Evolutionary conservation across 768 basidiomycete genomes (phyloP).

Genomic region (Agaricus sinodeliciosus): DNA sequence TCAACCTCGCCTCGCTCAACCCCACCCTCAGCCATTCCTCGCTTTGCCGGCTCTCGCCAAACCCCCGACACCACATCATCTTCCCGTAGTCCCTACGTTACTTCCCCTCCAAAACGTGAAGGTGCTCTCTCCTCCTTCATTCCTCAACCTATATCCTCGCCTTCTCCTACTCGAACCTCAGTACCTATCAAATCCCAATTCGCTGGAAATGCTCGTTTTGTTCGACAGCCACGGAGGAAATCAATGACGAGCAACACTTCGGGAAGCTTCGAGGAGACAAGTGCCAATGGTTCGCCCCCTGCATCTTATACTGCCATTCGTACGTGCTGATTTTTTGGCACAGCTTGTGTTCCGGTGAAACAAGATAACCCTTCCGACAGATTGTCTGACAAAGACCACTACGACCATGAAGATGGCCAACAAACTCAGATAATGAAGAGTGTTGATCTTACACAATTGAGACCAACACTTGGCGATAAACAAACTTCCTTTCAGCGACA

Average conservation of each 20-base stretch:
- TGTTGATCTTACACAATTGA: constrained; percentile 19
- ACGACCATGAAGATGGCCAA: constrained; percentile 14
- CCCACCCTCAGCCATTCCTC: constrained; percentile 50
- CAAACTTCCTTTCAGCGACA: neutral
- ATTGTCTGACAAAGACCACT: constrained; percentile 21
- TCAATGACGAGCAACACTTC: constrained; percentile 23
- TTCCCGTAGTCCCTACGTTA: constrained; percentile 31
- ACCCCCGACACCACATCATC: constrained; percentile 18
- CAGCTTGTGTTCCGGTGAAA: constrained; percentile 31
- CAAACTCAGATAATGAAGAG: constrained; percentile 30
- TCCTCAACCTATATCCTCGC: constrained; percentile 48
- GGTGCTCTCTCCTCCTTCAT: constrained; percentile 48
- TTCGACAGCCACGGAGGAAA: constrained; percentile 37
- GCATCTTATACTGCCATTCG: constrained; percentile 46
- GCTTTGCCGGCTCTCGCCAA: constrained; percentile 23
- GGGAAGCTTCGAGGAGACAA: constrained; percentile 16
- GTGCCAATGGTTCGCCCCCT: constrained; percentile 57
- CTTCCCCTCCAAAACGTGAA: constrained; percentile 49
- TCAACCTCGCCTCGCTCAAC: constrained; percentile 16
- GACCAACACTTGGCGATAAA: neutral
- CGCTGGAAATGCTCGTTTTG: constrained; percentile 32
- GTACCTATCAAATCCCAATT: constrained; percentile 24
- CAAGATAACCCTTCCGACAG: constrained; percentile 29
- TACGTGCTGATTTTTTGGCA: constrained; percentile 47
- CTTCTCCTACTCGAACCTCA: constrained; percentile 30